Percentiles rank a stretch among this genome's conserved stretches.
Evolutionary conservation across 2,329 filamentous ascomycete genomes (phyloP).

Genomic region (Beauveria sp.): DNA sequence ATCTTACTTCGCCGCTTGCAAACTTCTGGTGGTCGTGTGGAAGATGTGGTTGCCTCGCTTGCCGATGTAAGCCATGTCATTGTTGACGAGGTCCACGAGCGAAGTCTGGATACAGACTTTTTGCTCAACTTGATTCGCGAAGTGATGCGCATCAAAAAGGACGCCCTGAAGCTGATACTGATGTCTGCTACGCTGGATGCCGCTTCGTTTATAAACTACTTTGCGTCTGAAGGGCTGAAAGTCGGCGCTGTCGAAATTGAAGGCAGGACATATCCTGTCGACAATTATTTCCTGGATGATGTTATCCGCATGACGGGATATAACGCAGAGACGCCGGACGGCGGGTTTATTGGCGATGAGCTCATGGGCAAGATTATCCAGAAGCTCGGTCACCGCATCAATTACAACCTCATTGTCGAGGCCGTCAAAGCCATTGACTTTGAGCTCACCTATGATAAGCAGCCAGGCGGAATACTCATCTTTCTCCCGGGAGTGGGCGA

Average conservation of each 20-base stretch:
- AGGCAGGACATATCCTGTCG: slow-evolving; percentile 81
- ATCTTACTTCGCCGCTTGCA: slow-evolving; percentile 87
- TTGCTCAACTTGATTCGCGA: slow-evolving; percentile 80
- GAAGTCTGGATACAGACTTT: slow-evolving; percentile 92
- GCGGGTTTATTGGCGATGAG: slow-evolving; percentile 39
- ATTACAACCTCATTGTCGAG: slow-evolving; percentile 78
- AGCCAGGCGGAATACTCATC: slow-evolving; percentile 78
- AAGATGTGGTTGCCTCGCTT: slow-evolving; percentile 73
- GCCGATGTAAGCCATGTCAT: slow-evolving; percentile 91
- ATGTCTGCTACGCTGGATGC: slow-evolving; percentile 97
- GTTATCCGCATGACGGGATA: slow-evolving; percentile 75
- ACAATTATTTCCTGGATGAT: slow-evolving; percentile 86
- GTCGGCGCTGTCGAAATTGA: slow-evolving; percentile 82
- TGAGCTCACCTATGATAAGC: slow-evolving; percentile 57
- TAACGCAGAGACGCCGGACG: slow-evolving; percentile 41
- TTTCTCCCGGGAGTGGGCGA: slow-evolving; percentile 90
- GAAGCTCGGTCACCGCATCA: slow-evolving; percentile 73
- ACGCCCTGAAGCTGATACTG: slow-evolving; percentile 79
- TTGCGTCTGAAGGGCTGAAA: slow-evolving; percentile 55
- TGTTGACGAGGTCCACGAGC: slow-evolving; percentile 94
- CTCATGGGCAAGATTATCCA: slow-evolving; percentile 64
- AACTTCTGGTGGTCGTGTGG: slow-evolving; percentile 71
- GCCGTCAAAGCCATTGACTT: slow-evolving; percentile 76
- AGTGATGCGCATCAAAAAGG: slow-evolving; percentile 64
- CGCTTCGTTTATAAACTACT: slow-evolving; percentile 76